Evolutionary conservation across 2,329 filamentous ascomycete species (phyloP).

Genomic region (Pleomassaria siparia): DNA sequence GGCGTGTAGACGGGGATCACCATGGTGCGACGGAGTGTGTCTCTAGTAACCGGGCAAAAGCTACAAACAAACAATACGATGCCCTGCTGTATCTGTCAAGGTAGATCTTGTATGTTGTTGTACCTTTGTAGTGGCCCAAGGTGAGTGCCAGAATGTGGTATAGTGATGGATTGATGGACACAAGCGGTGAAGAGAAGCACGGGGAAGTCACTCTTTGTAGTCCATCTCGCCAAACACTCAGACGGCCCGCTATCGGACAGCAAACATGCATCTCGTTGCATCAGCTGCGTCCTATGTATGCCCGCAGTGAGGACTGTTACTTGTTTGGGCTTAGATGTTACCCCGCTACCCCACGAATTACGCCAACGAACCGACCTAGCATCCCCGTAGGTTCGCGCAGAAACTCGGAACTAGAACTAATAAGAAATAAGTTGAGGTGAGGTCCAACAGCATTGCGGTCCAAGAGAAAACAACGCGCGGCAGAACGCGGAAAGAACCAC

Average conservation of each 20-base stretch:
- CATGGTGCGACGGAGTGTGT: too few species aligned
- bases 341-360: conserved; percentile 38
- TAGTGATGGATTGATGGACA: too few species aligned
- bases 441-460: not conserved
- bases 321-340: conserved; percentile 21
- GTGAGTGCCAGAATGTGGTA: too few species aligned
- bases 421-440: not conserved
- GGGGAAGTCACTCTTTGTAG: conserved; percentile 3
- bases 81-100: too few species aligned
- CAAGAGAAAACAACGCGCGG: not conserved
- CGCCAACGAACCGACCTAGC: conserved; percentile 18
- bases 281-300: conserved; percentile 27
- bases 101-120: too few species aligned
- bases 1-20: conserved; percentile 28
- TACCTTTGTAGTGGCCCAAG: too few species aligned
- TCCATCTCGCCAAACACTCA: conserved; percentile 14
- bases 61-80: too few species aligned
- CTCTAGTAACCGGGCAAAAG: too few species aligned
- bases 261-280: conserved; percentile 10
- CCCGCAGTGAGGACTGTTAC: conserved; percentile 16
- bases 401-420: not conserved
- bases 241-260: conserved; percentile 30
- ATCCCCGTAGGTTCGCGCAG: not conserved
- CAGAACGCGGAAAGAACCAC: not conserved
- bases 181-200: not conserved